A percentile compares a stretch with the other conserved stretches of the same genome.
phyloP scores from a whole-genome alignment of 192 early-diverging fungal genomes.

The Podila verticillata region DNA sequence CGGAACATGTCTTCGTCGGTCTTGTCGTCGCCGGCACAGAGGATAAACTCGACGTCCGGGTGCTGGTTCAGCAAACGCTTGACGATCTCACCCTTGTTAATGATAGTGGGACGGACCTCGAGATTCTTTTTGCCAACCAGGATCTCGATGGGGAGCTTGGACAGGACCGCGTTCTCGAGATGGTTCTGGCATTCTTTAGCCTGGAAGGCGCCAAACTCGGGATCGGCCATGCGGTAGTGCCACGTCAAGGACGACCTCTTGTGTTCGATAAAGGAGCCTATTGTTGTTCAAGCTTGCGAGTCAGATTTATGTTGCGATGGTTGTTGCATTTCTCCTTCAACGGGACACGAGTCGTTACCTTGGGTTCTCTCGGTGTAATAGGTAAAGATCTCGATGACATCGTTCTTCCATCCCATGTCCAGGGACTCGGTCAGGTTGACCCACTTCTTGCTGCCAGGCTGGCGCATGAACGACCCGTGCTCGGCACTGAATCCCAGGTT shows the following conservation, averaged over 20 bases:
- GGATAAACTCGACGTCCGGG: slow-evolving; percentile 85
- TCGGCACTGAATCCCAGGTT: slow-evolving; percentile 91
- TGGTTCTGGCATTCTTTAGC: slow-evolving; percentile 98
- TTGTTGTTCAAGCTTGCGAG: too few relatives aligned
- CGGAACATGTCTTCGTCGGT: slow-evolving; percentile 99
- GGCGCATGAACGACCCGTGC: slow-evolving; percentile 94
- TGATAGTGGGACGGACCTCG: slow-evolving; percentile 90
- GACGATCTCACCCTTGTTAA: slow-evolving; percentile 98
- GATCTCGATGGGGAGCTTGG: slow-evolving; percentile 95
- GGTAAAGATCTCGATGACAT: slow-evolving; percentile 92
- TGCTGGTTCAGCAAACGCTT: slow-evolving; percentile 76
- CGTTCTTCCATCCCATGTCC: slow-evolving; percentile 94
- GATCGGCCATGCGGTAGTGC: slow-evolving; percentile 97
- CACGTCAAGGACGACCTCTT: slow-evolving; percentile 95
- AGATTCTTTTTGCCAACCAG: slow-evolving; percentile 97
- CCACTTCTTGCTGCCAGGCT: slow-evolving; percentile 80
- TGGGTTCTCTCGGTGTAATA: slow-evolving; percentile 96
- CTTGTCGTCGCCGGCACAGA: slow-evolving; percentile 97
- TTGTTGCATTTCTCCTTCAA: too few relatives aligned
- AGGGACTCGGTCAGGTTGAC: slow-evolving; percentile 74
- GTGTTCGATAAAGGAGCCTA: slow-evolving; percentile 86
- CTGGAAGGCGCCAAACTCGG: slow-evolving; percentile 95
- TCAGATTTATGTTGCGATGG: too few relatives aligned
- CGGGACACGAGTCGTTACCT: too few relatives aligned
- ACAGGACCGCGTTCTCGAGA: slow-evolving; percentile 88